phyloP scores from a whole-genome alignment of 805 yeast genomes.

The Ogataea saltuana region DNA sequence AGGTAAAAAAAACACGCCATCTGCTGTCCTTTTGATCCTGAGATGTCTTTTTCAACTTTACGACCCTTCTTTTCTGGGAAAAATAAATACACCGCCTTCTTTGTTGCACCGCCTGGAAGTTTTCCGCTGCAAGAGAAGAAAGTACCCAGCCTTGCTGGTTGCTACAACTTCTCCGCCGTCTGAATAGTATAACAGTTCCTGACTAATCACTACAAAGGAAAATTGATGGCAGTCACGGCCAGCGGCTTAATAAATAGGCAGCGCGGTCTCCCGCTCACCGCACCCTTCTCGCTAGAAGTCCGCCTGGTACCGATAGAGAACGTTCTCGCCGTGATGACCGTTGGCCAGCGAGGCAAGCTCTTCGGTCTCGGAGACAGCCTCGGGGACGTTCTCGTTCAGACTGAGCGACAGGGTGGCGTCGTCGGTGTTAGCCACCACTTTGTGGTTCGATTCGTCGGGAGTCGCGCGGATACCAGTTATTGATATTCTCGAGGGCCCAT shows the following conservation, averaged over 20 bases:
- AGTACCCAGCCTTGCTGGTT: neutral
- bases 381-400: slow-evolving; percentile 34
- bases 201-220: neutral
- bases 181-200: neutral
- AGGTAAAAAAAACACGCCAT: too few species aligned
- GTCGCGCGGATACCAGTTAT: neutral
- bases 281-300: slow-evolving; percentile 20
- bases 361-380: slow-evolving; percentile 35
- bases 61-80: too few species aligned
- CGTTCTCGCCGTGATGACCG: slow-evolving; percentile 38
- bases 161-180: neutral
- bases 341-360: slow-evolving; percentile 37
- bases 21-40: too few species aligned
- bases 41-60: too few species aligned
- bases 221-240: neutral
- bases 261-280: neutral
- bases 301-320: slow-evolving; percentile 32
- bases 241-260: neutral
- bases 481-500: neutral
- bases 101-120: neutral
- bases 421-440: slow-evolving; percentile 32
- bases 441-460: slow-evolving; percentile 11
- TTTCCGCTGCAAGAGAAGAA: neutral
- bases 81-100: too few species aligned
- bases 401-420: slow-evolving; percentile 33